Base-by-base conservation (phyloP, 805 yeast genomes). In the Torulaspora franciscae region DNA sequence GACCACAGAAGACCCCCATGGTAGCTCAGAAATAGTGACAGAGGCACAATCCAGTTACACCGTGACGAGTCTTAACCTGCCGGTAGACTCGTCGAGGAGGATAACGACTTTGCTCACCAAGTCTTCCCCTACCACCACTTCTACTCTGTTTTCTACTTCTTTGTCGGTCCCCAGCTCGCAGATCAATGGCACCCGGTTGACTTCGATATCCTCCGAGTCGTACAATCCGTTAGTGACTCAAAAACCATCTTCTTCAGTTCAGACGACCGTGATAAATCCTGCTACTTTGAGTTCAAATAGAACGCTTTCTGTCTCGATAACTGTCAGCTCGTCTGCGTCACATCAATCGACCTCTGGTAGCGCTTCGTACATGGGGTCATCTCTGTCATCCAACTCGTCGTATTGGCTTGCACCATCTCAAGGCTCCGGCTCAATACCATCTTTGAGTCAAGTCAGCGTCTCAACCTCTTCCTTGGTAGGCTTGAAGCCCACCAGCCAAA, bases 191-290 rank as follows among this genome's bases (percentile, higher is more conserved):
- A 58, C 67, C 6, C 51, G 60, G 11, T 62, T 61, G 32, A 63
- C 70, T 3, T 50, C 60, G 19, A 52, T 69, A 22, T 47, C 66
- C 6, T 51, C 62, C 22, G 50, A 57, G 11, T 48, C 61, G 19
- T 48, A 49, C 6, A 52, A 62, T 25, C 72, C 72, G 14, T 62
- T 66, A 11, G 56, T 65, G 3, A 66, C 65, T 32, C 52, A 48
- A 9, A 32, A 57, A 24, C 46, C 58, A 6, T 58, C 63, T 46
- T 52, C 62, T 7, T 63, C 70, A 3, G 51, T 56, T 3, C 51
- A 57, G 26, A 46, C 64, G 15, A 54, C 58, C 5, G 54, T 64
- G 4, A 52, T 68, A 26, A 48, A 60, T 38, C 64, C 72, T 1
- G 43, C 59, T 5, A 56, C 69, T 13, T 58, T 62, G 37, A 57